Evolutionary conservation across 2,329 filamentous ascomycete genomes (phyloP).

Genomic region (Albophoma yamanashiensis): DNA sequence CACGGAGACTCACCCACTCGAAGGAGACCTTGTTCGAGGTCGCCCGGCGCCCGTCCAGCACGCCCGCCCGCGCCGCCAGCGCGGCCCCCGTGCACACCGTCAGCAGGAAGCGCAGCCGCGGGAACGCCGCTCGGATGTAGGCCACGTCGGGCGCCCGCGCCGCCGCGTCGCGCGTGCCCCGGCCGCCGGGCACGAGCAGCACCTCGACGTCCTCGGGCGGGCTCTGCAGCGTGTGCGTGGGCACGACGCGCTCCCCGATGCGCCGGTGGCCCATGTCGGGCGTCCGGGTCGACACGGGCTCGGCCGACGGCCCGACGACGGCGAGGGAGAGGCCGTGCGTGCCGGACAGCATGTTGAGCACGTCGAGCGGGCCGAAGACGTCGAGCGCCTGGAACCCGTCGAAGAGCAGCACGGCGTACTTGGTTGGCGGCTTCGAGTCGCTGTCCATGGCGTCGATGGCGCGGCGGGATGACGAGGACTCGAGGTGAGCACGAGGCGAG

Average conservation of each 20-base stretch:
- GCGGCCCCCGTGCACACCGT: slow-evolving; percentile 52
- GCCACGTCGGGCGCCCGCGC: slow-evolving; percentile 15
- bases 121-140: slow-evolving; percentile 31
- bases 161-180: slow-evolving; percentile 16
- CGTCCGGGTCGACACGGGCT: slow-evolving; percentile 17
- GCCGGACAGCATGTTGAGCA: slow-evolving; percentile 17
- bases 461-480: neutral
- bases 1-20: slow-evolving; percentile 16
- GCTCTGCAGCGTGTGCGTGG: slow-evolving; percentile 25
- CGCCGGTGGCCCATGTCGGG: slow-evolving; percentile 1
- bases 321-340: slow-evolving; percentile 11
- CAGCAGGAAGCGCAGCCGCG: slow-evolving; percentile 38
- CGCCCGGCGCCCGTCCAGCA: slow-evolving; percentile 44
- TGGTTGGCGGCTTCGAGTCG: slow-evolving; percentile 5
- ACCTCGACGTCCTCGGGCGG: slow-evolving; percentile 24
- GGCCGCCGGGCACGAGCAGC: slow-evolving; percentile 27
- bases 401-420: slow-evolving; percentile 23
- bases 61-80: slow-evolving; percentile 40
- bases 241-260: slow-evolving; percentile 19
- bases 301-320: slow-evolving; percentile 14
- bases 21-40: slow-evolving; percentile 51
- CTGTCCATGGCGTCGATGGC: neutral
- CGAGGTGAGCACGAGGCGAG: neutral
- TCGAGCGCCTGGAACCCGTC: slow-evolving; percentile 25
- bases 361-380: slow-evolving; percentile 28